Evolutionary conservation across 2,329 filamentous ascomycete genomes (phyloP).

Genomic region (Aaosphaeria pasadenensis): DNA sequence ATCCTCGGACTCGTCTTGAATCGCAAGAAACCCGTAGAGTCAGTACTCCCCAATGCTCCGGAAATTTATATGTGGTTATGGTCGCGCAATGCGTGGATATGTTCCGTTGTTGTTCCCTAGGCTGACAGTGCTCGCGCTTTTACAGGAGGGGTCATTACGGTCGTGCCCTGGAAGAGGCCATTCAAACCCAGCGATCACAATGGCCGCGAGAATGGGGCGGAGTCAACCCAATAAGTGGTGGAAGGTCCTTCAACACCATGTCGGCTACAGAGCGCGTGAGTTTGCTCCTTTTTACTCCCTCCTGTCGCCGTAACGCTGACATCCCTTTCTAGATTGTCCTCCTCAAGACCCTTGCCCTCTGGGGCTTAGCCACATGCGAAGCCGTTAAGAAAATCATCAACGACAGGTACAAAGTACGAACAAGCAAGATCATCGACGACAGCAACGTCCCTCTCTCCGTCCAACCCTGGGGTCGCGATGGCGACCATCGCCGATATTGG

Average conservation of each 20-base stretch:
- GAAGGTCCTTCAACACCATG: slow-evolving; percentile 80
- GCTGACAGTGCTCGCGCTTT: slow-evolving; percentile 29
- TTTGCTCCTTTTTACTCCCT: slow-evolving; percentile 2
- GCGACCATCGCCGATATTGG: slow-evolving; percentile 89
- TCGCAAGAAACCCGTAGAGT: slow-evolving; percentile 99
- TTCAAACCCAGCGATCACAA: slow-evolving; percentile 79
- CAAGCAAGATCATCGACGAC: slow-evolving; percentile 77
- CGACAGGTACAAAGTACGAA: slow-evolving; percentile 62
- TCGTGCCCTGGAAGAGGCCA: slow-evolving; percentile 88
- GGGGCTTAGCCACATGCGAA: slow-evolving; percentile 88
- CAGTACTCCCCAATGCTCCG: slow-evolving; percentile 44
- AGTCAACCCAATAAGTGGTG: slow-evolving; percentile 78
- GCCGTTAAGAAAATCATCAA: slow-evolving; percentile 77
- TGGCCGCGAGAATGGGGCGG: slow-evolving; percentile 84
- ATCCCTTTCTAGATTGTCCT: slow-evolving; percentile 65
- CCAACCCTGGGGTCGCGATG: slow-evolving; percentile 86
- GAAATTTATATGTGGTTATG: slow-evolving; percentile 5
- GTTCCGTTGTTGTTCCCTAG: neutral
- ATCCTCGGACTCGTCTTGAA: slow-evolving; percentile 86
- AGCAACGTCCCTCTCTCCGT: slow-evolving; percentile 84
- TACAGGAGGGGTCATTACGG: slow-evolving; percentile 85
- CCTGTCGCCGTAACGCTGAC: slow-evolving; percentile 8
- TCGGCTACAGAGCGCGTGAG: slow-evolving; percentile 73
- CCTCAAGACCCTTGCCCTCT: slow-evolving; percentile 78
- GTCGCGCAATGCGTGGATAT: slow-evolving; percentile 16